Evolutionary conservation across 2,329 filamentous ascomycete species (phyloP).

Genomic region (Hymenoscyphus albidus): DNA sequence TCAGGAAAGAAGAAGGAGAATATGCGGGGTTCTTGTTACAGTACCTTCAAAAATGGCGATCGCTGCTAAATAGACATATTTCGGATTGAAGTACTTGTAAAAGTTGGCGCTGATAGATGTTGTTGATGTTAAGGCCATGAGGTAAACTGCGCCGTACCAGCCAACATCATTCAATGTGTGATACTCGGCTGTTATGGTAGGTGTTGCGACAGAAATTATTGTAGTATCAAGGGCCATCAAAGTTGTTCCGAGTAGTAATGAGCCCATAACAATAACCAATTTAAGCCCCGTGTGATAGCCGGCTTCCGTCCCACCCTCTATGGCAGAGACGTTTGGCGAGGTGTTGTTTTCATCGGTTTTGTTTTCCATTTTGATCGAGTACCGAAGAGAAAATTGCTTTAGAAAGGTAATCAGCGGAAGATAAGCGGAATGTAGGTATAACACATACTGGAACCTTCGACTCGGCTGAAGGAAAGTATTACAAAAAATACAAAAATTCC

Average conservation of each 20-base stretch:
- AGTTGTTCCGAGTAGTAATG: neutral
- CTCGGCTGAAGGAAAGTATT: neutral
- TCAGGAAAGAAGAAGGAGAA: neutral
- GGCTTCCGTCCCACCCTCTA: neutral
- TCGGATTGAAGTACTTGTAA: slow-evolving; percentile 28
- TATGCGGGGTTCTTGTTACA: neutral
- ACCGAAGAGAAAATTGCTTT: neutral
- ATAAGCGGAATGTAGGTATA: neutral
- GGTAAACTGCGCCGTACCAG: slow-evolving; percentile 33
- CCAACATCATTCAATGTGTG: slow-evolving; percentile 49
- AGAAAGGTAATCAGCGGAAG: neutral
- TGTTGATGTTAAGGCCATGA: slow-evolving; percentile 38
- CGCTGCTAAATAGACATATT: slow-evolving; percentile 23
- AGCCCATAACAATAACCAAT: neutral
- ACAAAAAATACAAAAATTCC: neutral
- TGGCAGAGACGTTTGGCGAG: neutral
- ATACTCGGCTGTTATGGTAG: slow-evolving; percentile 49
- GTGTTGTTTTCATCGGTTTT: neutral
- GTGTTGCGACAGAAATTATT: slow-evolving; percentile 39
- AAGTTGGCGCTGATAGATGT: slow-evolving; percentile 16
- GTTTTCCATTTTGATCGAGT: neutral
- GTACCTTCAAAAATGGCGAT: slow-evolving; percentile 14
- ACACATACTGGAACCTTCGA: neutral
- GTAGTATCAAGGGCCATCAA: slow-evolving; percentile 1
- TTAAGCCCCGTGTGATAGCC: neutral